These are phyloP conservation scores for Termitomyces heimii DNA, from an alignment of 768 basidiomycete genomes.

Conservation along the genomic window DNA sequence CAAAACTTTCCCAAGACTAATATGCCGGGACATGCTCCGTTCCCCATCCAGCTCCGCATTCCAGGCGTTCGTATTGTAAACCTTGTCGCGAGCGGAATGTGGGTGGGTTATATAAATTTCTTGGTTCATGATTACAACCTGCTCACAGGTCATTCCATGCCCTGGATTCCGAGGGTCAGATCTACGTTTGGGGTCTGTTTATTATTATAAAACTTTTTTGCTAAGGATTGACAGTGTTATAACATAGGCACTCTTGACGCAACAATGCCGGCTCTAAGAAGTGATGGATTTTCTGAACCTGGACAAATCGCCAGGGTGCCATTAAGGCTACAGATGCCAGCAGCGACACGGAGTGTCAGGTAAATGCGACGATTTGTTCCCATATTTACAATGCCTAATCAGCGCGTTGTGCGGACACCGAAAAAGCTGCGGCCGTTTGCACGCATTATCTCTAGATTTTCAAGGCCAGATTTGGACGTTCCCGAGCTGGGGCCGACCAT, in stretches of 20 bases:
- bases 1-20: constrained; percentile 25
- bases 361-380: constrained; percentile 17
- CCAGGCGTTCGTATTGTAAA: constrained; percentile 61
- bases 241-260: constrained; percentile 57
- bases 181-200: constrained; percentile 77
- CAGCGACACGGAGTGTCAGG: constrained; percentile 62
- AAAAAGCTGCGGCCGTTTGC: constrained; percentile 73
- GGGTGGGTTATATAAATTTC: constrained; percentile 34
- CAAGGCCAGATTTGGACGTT: constrained; percentile 67
- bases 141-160: constrained; percentile 77
- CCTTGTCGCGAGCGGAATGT: constrained; percentile 82
- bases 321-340: constrained; percentile 52
- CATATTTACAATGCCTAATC: neutral
- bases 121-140: neutral
- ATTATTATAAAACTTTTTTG: neutral
- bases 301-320: constrained; percentile 48
- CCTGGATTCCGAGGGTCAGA: constrained; percentile 63
- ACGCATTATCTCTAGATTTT: constrained; percentile 61
- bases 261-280: constrained; percentile 26
- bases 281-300: constrained; percentile 53
- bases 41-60: constrained; percentile 58
- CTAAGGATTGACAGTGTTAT: constrained; percentile 3
- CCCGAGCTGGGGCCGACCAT: constrained; percentile 73
- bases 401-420: constrained; percentile 1
- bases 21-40: constrained; percentile 40